phyloP scores from a whole-genome alignment of 2,329 filamentous ascomycete genomes.

The Aspergillus candidus region DNA sequence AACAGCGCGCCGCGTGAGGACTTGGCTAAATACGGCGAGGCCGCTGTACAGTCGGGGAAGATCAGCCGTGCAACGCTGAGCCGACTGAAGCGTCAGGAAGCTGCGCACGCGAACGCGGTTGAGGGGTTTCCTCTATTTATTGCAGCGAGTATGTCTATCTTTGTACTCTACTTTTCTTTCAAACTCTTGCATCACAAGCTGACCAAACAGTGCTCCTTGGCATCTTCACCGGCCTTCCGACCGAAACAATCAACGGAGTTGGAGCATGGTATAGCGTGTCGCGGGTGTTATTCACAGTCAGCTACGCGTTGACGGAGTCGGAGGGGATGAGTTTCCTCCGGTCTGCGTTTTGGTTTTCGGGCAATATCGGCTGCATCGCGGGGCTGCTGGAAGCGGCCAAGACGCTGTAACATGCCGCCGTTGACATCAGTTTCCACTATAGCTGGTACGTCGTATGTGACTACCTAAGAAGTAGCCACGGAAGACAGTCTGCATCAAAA shows the following conservation, averaged over 20 bases:
- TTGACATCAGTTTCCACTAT: neutral
- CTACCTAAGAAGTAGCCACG: too few relatives aligned
- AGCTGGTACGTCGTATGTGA: too few relatives aligned
- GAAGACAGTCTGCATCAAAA: too few relatives aligned
- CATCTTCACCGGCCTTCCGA: constrained; percentile 29
- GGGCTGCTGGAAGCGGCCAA: constrained; percentile 33
- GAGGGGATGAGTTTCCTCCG: constrained; percentile 26
- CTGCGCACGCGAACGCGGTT: constrained; percentile 27
- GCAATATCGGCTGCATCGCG: constrained; percentile 35
- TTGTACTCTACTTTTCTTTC: neutral
- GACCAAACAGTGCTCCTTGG: constrained; percentile 27
- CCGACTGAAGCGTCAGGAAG: constrained; percentile 31
- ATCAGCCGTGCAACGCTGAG: constrained; percentile 31
- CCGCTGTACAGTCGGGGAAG: constrained; percentile 32
- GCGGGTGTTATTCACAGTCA: constrained; percentile 27
- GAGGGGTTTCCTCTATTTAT: constrained; percentile 37
- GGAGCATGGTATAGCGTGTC: constrained; percentile 34
- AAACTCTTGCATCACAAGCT: neutral
- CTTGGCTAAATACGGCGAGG: constrained; percentile 30
- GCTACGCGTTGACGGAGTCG: constrained; percentile 31
- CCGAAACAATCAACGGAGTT: constrained; percentile 30
- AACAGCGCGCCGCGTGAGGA: constrained; percentile 36
- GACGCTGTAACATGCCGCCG: constrained; percentile 14
- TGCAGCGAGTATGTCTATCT: constrained; percentile 23
- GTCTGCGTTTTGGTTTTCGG: constrained; percentile 35